Conservation (phyloP, 2,329 filamentous ascomycete species). For the Juglanconis juglandina region DNA sequence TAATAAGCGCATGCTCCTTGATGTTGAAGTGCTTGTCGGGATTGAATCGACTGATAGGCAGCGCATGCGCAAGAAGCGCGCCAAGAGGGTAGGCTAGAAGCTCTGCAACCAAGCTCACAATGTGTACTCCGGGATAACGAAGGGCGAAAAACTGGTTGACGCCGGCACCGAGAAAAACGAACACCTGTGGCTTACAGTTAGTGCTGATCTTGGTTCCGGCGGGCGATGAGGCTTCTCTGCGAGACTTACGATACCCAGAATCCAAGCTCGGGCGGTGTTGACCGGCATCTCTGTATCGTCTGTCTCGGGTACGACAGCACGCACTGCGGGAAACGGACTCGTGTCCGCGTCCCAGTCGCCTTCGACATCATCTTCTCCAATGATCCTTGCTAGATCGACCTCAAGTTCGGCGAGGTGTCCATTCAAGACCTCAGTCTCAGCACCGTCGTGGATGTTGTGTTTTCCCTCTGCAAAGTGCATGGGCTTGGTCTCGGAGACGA, state of each 20-base stretch:
- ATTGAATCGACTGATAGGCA: constrained; percentile 38
- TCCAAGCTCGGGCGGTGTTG: constrained; percentile 45
- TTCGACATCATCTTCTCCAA: constrained; percentile 26
- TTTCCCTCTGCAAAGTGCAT: constrained; percentile 1
- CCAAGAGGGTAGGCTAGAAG: constrained; percentile 41
- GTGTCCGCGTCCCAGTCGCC: constrained; percentile 31
- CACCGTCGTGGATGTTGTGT: neutral
- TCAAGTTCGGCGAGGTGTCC: constrained; percentile 31
- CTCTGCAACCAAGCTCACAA: constrained; percentile 43
- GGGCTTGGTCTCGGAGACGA: neutral
- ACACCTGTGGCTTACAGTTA: constrained; percentile 25
- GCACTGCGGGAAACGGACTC: constrained; percentile 29
- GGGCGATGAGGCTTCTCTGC: neutral
- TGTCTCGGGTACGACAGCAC: constrained; percentile 31
- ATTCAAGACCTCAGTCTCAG: constrained; percentile 14
- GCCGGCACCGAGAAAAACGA: constrained; percentile 43
- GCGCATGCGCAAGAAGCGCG: constrained; percentile 33
- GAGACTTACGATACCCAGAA: constrained; percentile 36
- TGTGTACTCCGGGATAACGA: constrained; percentile 42
- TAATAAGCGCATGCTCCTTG: constrained; percentile 43
- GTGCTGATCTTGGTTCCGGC: neutral
- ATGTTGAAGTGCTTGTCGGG: constrained; percentile 42
- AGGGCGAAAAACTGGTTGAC: constrained; percentile 46
- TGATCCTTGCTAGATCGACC: constrained; percentile 27
- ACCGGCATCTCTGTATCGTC: constrained; percentile 31